Percentiles rank a stretch among this genome's conserved stretches.
These are phyloP conservation scores for Rutstroemia sp. DNA, from an alignment of 2,329 filamentous ascomycete genomes.

Conservation along the genomic window DNA sequence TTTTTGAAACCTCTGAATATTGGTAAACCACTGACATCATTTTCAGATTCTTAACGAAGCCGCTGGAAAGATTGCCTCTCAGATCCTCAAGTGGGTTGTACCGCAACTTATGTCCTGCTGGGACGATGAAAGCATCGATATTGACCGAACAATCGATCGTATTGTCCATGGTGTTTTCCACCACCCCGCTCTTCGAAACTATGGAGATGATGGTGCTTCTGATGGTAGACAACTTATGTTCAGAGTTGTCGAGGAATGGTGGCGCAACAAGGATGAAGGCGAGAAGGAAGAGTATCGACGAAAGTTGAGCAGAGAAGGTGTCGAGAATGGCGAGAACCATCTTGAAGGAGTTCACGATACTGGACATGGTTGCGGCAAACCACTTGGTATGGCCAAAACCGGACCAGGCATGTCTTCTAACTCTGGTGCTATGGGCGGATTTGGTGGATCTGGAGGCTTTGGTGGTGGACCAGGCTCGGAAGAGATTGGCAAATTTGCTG, in stretches of 20 bases:
- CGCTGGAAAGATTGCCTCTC: slow-evolving; percentile 73
- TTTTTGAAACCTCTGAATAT: background rate
- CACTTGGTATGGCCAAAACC: slow-evolving; percentile 65
- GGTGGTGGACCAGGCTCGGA: slow-evolving; percentile 10
- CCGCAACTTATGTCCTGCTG: slow-evolving; percentile 84
- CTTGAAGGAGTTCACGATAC: slow-evolving; percentile 77
- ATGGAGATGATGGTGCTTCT: slow-evolving; percentile 59
- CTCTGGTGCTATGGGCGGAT: slow-evolving; percentile 43
- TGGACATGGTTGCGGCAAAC: slow-evolving; percentile 74
- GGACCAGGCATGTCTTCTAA: slow-evolving; percentile 39
- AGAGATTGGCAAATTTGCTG: slow-evolving; percentile 43
- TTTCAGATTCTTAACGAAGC: slow-evolving; percentile 68
- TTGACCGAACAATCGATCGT: slow-evolving; percentile 62
- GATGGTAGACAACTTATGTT: slow-evolving; percentile 77
- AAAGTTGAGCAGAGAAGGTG: slow-evolving; percentile 72
- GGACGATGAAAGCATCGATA: slow-evolving; percentile 67
- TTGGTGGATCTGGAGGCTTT: slow-evolving; percentile 41
- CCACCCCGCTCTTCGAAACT: slow-evolving; percentile 71
- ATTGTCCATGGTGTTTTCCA: slow-evolving; percentile 81
- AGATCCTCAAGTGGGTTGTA: slow-evolving; percentile 76
- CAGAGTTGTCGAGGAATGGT: slow-evolving; percentile 75
- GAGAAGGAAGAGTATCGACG: slow-evolving; percentile 61
- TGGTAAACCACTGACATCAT: background rate
- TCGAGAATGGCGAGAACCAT: slow-evolving; percentile 73
- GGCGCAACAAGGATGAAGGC: slow-evolving; percentile 56